Evolutionary conservation across 805 yeast species (phyloP).

Genomic region (Huiozyma sinensis): DNA sequence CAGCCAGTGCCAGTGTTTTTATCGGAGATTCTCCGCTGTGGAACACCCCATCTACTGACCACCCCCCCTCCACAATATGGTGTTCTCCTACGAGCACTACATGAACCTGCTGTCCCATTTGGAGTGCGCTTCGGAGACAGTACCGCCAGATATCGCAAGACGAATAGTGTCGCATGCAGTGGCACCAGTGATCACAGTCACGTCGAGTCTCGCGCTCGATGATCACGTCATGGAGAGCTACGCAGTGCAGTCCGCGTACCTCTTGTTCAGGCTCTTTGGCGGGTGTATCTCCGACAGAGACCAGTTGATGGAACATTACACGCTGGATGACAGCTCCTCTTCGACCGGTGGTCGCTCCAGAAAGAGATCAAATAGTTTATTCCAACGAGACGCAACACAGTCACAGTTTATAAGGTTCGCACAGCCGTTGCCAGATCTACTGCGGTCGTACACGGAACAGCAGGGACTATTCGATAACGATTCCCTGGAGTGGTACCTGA

Average conservation of each 20-base stretch:
- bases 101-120: conserved; percentile 26
- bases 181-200: conserved; percentile 26
- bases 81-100: conserved; percentile 10
- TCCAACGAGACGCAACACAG: conserved; percentile 25
- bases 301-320: conserved; percentile 17
- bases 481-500: conserved; percentile 30
- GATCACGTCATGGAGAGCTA: conserved; percentile 18
- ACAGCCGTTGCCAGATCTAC: conserved; percentile 29
- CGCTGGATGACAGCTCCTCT: neutral
- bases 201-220: conserved; percentile 22
- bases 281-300: conserved; percentile 28
- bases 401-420: conserved; percentile 42
- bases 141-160: conserved; percentile 25
- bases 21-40: no score
- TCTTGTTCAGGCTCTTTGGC: conserved; percentile 24
- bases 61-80: conserved; percentile 1
- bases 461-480: conserved; percentile 27
- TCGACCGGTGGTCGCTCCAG: conserved; percentile 7
- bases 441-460: conserved; percentile 4
- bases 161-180: conserved; percentile 25
- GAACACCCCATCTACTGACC: no score
- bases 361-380: conserved; percentile 24
- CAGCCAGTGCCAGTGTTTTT: no score
- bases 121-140: conserved; percentile 17
- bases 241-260: conserved; percentile 22